Evolutionary conservation across 2,329 filamentous ascomycete species (phyloP).

Genomic region (Massarina eburnea): DNA sequence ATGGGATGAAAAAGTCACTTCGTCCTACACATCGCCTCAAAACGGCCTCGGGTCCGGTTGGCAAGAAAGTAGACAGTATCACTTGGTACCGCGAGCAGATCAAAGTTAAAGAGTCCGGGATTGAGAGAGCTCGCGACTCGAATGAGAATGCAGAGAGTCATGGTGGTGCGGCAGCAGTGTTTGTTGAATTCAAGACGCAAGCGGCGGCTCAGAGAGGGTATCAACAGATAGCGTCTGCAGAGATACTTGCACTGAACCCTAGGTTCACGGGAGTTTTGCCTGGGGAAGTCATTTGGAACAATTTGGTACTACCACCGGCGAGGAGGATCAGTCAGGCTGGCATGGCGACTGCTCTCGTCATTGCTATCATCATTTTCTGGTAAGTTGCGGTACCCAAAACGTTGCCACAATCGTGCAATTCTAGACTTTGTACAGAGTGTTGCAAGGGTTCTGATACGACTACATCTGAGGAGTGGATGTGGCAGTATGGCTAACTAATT

Average conservation of each 20-base stretch:
- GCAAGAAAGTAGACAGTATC: slow-evolving; percentile 93
- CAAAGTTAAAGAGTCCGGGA: slow-evolving; percentile 70
- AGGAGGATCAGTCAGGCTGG: slow-evolving; percentile 76
- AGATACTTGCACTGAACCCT: slow-evolving; percentile 74
- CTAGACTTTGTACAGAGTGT: no score
- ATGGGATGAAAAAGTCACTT: slow-evolving; percentile 65
- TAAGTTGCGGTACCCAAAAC: not conserved
- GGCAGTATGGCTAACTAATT: slow-evolving; percentile 60
- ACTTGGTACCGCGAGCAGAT: slow-evolving; percentile 83
- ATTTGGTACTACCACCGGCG: slow-evolving; percentile 79
- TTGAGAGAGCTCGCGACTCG: slow-evolving; percentile 66
- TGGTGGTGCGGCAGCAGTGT: slow-evolving; percentile 73
- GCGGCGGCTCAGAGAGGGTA: slow-evolving; percentile 82
- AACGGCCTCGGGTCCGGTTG: slow-evolving; percentile 55
- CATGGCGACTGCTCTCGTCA: slow-evolving; percentile 73
- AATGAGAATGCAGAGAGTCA: slow-evolving; percentile 60
- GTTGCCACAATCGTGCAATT: no score
- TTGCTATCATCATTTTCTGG: slow-evolving; percentile 85
- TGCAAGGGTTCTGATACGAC: no score
- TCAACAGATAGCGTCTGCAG: slow-evolving; percentile 55
- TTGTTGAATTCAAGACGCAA: slow-evolving; percentile 85
- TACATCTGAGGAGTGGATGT: not conserved
- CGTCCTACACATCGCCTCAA: slow-evolving; percentile 41
- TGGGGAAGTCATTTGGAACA: slow-evolving; percentile 82
- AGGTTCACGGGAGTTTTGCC: slow-evolving; percentile 83